Base-by-base conservation (phyloP, 2,329 filamentous ascomycete species). In the Diaporthe vaccinii region DNA sequence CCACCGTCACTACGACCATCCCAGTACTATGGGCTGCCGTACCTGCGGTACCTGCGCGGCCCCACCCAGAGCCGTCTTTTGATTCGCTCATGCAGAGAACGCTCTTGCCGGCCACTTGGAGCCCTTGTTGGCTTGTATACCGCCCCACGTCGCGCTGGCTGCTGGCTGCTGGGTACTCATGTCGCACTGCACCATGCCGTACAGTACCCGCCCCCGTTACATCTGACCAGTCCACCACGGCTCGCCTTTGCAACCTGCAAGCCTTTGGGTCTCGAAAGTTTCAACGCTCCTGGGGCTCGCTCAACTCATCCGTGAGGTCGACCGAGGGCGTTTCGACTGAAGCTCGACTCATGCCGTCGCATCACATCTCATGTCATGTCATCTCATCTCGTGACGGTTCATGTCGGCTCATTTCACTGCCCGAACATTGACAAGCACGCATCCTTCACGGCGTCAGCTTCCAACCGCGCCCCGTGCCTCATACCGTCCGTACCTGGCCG, bases 361-460 rank as follows among this genome's bases (percentile, higher is more conserved):
- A 59, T 36, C 4, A 2, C 55, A 59, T 39, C 17, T 6, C 57
- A 59, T 59, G 25, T 20, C 59, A 46, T 12, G 14, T 31, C 25
- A 20, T 46, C 6, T 25, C n/a, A 17, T 17, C 39, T 44, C n/a
- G 44, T 62, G 14, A 14, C 39, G 17, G 7, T 17, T 31, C 39
- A 46, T 65, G 15, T 14, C 59, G 58, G 39, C 59, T 44, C 59
- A 44, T 20, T 22, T 7, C 31, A 62, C 59, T 62, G 39, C 31
- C 28, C 25, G 17, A 34, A 34, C 61, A 31, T 9, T 34, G 14
- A 31, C 41, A 65, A 28, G 17, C 25, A 65, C 41, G 39, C 36
- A 61, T 61, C 62, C 62, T 41, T 51, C 44, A 57, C 25, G 58
- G 58, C 58, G 49, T 53, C 67, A 70, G 34, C 51, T 44, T 44